Base-by-base conservation (phyloP, 495 filamentous ascomycete genomes). In the Aspergillus kassunensis region DNA sequence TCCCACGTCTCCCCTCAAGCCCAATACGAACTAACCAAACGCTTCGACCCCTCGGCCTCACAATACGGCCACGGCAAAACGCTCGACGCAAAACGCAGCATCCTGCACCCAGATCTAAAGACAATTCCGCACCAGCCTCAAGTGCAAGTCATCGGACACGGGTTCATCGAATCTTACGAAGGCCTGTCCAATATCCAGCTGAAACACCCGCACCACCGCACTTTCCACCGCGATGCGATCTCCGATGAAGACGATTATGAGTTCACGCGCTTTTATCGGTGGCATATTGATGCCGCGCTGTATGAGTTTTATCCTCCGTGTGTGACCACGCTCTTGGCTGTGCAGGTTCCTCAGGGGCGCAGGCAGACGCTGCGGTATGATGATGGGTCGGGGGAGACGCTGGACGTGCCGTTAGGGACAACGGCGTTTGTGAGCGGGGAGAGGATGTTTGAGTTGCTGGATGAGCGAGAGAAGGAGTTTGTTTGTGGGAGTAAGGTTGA, bases 91-190 rank as follows among this genome's bases (percentile, higher is more conserved):
- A 83, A 85, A 59, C 78, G 83, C 36, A 82, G 77, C 59, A 80
- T 90, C 62, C 77, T 90, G 16, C 86, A 89, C 58, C 86, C 86
- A 1, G 86, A 90, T 57, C 74, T 89, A 13, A 89, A 90, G 67
- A 90, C 86, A 1, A 80, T 89, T 34, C 86, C 86, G 0, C 85
- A 87, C 65, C 86, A 90, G 61, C 85, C 86, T 9, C 84, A 90
- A 64, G 85, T 90, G 5, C 86, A 90, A 57, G 80, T 89, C 39
- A 89, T 90, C 57, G 86, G 86, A 35, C 88, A 90, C 63, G 86
- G 86, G 13, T 72, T 76, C 54, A 72, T 89, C 1, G 63, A 76
- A 3, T 69, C 73, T 3, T 89, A 87, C 51, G 85, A 89, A 62
- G 85, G 85, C 0, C 71, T 90, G 4, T 62, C 77, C 47, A 75